A percentile compares a stretch with the other conserved stretches of the same genome.
phyloP scores from a whole-genome alignment of 164 flowering plant genomes.

The Cinnamomum micranthum region DNA sequence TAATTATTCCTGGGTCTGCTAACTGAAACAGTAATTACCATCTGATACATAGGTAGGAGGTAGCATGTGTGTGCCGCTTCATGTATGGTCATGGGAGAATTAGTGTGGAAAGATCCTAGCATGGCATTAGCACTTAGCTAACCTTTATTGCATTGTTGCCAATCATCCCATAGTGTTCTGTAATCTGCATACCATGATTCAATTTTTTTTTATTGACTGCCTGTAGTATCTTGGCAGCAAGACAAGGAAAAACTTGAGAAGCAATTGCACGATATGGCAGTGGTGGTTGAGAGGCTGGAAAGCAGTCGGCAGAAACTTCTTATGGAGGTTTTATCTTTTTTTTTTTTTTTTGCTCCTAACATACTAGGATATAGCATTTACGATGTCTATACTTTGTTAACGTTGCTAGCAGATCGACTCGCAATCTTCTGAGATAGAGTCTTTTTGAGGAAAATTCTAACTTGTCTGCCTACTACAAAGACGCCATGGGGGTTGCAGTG shows the following conservation, averaged over 20 bases:
- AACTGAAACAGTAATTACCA: background rate
- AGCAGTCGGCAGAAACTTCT: constrained; percentile 87
- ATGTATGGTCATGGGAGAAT: background rate
- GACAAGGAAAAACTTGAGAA: constrained; percentile 86
- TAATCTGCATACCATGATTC: background rate
- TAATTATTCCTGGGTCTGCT: background rate
- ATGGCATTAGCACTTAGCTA: background rate
- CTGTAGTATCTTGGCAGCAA: constrained; percentile 43
- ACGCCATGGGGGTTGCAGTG: constrained; percentile 41
- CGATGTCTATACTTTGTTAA: background rate
- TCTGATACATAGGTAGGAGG: background rate
- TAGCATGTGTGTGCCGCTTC: background rate
- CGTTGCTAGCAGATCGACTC: constrained; percentile 72
- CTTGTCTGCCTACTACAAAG: constrained; percentile 70
- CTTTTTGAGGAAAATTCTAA: constrained; percentile 91
- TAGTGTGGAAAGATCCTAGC: background rate
- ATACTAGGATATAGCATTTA: background rate
- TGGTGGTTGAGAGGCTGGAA: constrained; percentile 83
- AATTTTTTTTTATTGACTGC: constrained; percentile 7
- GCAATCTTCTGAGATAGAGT: constrained; percentile 89
- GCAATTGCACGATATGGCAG: constrained; percentile 95
- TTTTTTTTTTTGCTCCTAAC: constrained; percentile 9
- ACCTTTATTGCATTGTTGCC: background rate
- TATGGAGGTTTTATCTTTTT: constrained; percentile 48
- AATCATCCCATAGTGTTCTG: background rate